Percentiles rank a stretch among this genome's conserved stretches.
phyloP scores from a whole-genome alignment of 345 rosid genomes.

The Aurinia saxatilis region DNA sequence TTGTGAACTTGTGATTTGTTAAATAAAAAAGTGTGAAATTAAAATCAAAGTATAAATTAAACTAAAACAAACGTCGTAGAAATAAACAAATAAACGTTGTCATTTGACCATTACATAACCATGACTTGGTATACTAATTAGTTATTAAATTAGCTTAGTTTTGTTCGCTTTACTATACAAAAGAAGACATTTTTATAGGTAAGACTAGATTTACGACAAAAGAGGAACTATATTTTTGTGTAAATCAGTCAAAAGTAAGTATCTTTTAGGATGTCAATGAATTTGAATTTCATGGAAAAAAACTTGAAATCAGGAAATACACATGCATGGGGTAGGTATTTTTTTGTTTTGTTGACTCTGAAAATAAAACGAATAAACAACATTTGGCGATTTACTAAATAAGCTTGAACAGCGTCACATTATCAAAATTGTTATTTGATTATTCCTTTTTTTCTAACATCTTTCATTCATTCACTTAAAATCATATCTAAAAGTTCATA shows the following conservation, averaged over 20 bases:
- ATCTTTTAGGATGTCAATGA: constrained; percentile 9
- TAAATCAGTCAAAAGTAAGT: background rate
- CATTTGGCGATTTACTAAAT: too few species aligned
- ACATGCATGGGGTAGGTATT: background rate
- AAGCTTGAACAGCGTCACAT: too few species aligned
- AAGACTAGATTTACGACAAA: background rate
- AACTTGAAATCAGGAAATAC: background rate
- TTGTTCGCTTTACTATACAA: background rate
- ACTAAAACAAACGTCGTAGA: background rate
- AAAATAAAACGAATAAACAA: too few species aligned
- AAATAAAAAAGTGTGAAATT: background rate
- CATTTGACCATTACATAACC: background rate
- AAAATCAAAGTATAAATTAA: background rate
- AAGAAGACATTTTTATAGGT: background rate
- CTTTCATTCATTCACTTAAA: too few species aligned
- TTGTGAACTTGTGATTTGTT: background rate
- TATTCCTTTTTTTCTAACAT: too few species aligned
- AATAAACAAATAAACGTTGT: background rate
- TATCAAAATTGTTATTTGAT: too few species aligned
- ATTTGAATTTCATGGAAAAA: constrained; percentile 1
- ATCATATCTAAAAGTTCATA: too few species aligned
- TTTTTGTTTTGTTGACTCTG: too few species aligned
- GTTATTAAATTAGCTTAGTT: background rate
- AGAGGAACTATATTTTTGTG: background rate
- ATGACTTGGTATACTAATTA: background rate